phyloP scores from a whole-genome alignment of 1,139 yeast species.

The Pichia norvegensis region DNA sequence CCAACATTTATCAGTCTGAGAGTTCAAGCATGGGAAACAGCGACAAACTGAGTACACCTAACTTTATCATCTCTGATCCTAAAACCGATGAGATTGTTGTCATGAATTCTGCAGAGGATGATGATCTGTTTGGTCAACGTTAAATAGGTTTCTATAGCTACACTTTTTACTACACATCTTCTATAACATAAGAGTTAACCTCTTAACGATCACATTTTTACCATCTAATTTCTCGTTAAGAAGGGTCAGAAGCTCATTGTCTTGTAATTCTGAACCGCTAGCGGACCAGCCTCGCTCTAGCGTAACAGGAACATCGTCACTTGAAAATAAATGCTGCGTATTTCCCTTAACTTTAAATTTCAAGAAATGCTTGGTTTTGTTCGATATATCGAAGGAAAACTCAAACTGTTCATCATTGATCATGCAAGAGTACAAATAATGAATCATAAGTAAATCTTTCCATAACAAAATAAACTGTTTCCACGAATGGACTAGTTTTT shows the following conservation, averaged over 20 bases:
- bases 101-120: background rate
- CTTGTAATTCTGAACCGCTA: background rate
- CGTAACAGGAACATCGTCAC: background rate
- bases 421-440: slow-evolving; percentile 6
- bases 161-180: background rate
- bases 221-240: background rate
- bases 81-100: background rate
- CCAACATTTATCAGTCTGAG: slow-evolving; percentile 7
- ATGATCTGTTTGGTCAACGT: background rate
- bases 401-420: background rate
- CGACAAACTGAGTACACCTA: background rate
- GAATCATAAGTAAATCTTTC: slow-evolving; percentile 12
- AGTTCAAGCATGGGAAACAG: slow-evolving; percentile 1
- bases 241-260: background rate
- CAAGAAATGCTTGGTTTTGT: background rate
- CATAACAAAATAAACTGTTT: slow-evolving; percentile 6
- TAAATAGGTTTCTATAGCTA: background rate
- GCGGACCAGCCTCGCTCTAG: background rate
- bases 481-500: slow-evolving; percentile 6
- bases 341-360: slow-evolving; percentile 1
- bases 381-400: slow-evolving; percentile 2
- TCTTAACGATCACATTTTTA: background rate
- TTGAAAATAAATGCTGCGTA: slow-evolving; percentile 4
- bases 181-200: background rate
- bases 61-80: background rate